phyloP scores from a whole-genome alignment of 2,329 filamentous ascomycete genomes.

The Falciphora oryzae region DNA sequence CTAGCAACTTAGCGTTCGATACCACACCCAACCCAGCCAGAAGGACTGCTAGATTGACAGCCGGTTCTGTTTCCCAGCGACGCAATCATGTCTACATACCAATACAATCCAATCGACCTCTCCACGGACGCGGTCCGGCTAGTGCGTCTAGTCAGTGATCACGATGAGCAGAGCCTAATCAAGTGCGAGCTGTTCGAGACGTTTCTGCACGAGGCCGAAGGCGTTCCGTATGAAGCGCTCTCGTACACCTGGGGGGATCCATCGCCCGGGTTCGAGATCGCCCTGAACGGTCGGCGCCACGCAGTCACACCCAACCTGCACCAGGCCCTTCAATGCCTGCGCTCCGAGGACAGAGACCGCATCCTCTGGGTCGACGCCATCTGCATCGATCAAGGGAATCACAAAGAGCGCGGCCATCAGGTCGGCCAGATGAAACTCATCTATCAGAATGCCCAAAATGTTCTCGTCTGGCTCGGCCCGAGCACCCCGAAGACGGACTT shows the following conservation, averaged over 20 bases:
- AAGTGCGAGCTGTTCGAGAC: slow-evolving; percentile 16
- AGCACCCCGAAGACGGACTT: background rate
- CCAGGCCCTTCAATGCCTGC: background rate
- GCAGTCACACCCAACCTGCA: slow-evolving; percentile 2
- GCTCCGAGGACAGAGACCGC: background rate
- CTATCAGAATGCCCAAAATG: background rate
- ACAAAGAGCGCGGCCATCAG: background rate
- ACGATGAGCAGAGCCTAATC: slow-evolving; percentile 5
- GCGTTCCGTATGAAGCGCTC: slow-evolving; percentile 16
- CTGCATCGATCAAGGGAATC: background rate
- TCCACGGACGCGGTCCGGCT: slow-evolving; percentile 5
- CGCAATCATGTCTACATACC: background rate
- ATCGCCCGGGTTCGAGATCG: background rate
- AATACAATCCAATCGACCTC: slow-evolving; percentile 2
- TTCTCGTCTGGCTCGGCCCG: slow-evolving; percentile 1
- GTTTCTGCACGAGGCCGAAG: slow-evolving; percentile 7
- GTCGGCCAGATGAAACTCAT: slow-evolving; percentile 3
- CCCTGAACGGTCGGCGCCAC: slow-evolving; percentile 3
- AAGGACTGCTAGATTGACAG: too few species aligned
- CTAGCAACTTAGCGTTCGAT: too few species aligned
- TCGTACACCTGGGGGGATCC: slow-evolving; percentile 17
- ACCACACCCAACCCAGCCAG: too few species aligned
- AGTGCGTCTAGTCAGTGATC: background rate
- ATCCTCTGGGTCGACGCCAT: too few species aligned
- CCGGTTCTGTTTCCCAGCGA: too few species aligned